A percentile compares a stretch with the other conserved stretches of the same genome.
Conservation (phyloP, 345 rosid genomes). For the Rhodamnia argentea region DNA sequence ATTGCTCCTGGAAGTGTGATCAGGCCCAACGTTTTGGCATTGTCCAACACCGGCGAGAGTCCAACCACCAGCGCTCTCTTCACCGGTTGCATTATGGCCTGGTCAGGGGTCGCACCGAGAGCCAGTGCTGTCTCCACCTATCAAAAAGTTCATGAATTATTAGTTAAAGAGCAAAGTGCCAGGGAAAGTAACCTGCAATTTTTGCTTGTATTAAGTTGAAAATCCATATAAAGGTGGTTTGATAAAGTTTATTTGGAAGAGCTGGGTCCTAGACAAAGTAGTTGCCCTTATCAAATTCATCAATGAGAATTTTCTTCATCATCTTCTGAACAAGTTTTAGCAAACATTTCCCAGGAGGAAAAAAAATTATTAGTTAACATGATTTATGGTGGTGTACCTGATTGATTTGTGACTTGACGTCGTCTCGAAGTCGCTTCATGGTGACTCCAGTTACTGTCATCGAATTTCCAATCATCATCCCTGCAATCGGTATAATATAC, state of each 20-base stretch:
- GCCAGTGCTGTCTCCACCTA: constrained; percentile 70
- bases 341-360: background rate
- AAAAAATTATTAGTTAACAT: background rate
- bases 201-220: background rate
- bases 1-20: constrained; percentile 85
- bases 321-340: background rate
- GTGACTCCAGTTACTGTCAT: constrained; percentile 89
- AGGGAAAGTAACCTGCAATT: background rate
- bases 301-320: background rate
- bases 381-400: constrained; percentile 11
- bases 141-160: background rate
- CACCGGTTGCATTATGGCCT: constrained; percentile 64
- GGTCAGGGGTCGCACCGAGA: constrained; percentile 74
- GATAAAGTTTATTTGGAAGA: background rate
- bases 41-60: constrained; percentile 76
- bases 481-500: constrained; percentile 74
- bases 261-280: background rate
- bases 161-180: background rate
- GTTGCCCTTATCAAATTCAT: background rate
- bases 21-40: constrained; percentile 80
- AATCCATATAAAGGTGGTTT: background rate
- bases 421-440: constrained; percentile 83
- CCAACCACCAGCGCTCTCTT: constrained; percentile 64
- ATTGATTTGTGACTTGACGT: constrained; percentile 59
- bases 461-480: constrained; percentile 93